Percentiles rank a stretch among this genome's conserved stretches.
These are phyloP conservation scores for Mucuna pruriens DNA, from an alignment of 306 rosid species.

Conservation along the genomic window DNA sequence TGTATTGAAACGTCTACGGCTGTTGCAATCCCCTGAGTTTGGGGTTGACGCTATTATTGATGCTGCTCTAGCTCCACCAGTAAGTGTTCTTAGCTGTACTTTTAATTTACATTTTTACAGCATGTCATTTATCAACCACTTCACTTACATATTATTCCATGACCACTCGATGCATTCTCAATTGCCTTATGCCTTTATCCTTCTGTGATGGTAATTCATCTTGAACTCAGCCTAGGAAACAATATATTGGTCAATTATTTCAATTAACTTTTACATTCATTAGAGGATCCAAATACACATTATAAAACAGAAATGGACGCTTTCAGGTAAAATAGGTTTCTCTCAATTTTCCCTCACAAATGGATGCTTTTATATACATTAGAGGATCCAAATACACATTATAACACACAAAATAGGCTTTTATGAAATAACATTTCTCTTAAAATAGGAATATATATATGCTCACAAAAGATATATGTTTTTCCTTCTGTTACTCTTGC, in stretches of 20 bases:
- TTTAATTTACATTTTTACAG: slow-evolving; percentile 13
- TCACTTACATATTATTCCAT: background rate
- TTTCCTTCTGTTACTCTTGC: background rate
- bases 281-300: background rate
- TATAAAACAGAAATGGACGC: background rate
- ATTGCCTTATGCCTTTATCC: slow-evolving; percentile 6
- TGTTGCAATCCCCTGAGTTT: slow-evolving; percentile 66
- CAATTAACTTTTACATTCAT: background rate
- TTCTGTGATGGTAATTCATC: slow-evolving; percentile 28
- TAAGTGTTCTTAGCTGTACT: slow-evolving; percentile 48
- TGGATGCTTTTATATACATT: background rate
- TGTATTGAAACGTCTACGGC: slow-evolving; percentile 54
- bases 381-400: background rate
- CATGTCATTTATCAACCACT: slow-evolving; percentile 14
- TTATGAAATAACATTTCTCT: background rate
- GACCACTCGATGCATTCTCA: slow-evolving; percentile 9
- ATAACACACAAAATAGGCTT: background rate
- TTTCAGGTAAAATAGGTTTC: background rate
- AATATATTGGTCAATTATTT: slow-evolving; percentile 17
- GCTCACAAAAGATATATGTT: background rate
- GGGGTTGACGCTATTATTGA: slow-evolving; percentile 68
- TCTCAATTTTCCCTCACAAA: background rate
- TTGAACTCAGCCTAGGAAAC: slow-evolving; percentile 23
- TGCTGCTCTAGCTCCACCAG: slow-evolving; percentile 81
- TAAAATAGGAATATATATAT: background rate